phyloP scores from a whole-genome alignment of 495 filamentous ascomycete genomes.

The Lophiostoma macrostomum region DNA sequence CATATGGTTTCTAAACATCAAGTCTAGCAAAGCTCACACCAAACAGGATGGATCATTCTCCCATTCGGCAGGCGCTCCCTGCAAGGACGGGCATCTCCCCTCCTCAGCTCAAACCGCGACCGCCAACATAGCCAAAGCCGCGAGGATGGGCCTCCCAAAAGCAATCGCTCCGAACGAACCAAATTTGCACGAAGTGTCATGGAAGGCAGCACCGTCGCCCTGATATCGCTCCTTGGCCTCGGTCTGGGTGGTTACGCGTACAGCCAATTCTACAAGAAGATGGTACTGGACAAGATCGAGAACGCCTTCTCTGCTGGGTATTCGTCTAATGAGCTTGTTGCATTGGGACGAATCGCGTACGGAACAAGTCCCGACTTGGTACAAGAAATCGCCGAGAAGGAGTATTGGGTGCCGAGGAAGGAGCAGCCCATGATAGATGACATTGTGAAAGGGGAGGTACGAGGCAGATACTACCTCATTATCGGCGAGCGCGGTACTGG shows the following conservation, averaged over 20 bases:
- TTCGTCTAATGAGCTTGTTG: slow-evolving; percentile 22
- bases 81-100: neutral
- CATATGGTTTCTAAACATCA: neutral
- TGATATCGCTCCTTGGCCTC: slow-evolving; percentile 18
- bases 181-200: slow-evolving; percentile 5
- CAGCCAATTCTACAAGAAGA: slow-evolving; percentile 17
- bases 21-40: neutral
- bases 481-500: slow-evolving; percentile 25
- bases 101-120: neutral
- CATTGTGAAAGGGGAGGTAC: slow-evolving; percentile 15
- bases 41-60: slow-evolving; percentile 12
- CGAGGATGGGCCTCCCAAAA: neutral
- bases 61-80: slow-evolving; percentile 1
- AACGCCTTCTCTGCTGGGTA: slow-evolving; percentile 15
- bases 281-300: slow-evolving; percentile 18
- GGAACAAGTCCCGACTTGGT: neutral
- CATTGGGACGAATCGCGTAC: slow-evolving; percentile 12
- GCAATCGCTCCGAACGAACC: neutral
- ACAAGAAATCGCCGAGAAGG: slow-evolving; percentile 1
- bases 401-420: slow-evolving; percentile 15
- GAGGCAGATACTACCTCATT: slow-evolving; percentile 18
- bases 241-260: slow-evolving; percentile 22
- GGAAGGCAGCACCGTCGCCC: slow-evolving; percentile 20
- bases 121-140: neutral
- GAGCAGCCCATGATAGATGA: slow-evolving; percentile 25